These are phyloP conservation scores for Wickerhamomyces sydowiorum DNA, from an alignment of 805 yeast genomes.

Conservation along the genomic window DNA sequence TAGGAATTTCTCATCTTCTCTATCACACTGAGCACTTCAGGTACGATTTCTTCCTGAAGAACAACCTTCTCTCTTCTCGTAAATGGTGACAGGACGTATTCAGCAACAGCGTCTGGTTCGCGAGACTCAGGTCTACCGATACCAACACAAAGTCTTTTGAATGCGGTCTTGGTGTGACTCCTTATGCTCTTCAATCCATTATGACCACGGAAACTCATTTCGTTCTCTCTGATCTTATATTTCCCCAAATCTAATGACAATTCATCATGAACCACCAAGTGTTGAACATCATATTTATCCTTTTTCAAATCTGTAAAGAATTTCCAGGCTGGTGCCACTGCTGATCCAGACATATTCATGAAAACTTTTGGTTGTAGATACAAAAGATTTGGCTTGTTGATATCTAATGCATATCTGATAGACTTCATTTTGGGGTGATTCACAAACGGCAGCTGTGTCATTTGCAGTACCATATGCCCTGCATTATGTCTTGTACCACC, in stretches of 20 bases:
- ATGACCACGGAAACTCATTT: conserved; percentile 72
- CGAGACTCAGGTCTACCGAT: conserved; percentile 60
- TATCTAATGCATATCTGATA: conserved; percentile 15
- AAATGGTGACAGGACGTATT: conserved; percentile 59
- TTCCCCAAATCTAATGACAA: conserved; percentile 61
- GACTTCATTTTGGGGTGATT: conserved; percentile 3
- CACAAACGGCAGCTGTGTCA: conserved; percentile 11
- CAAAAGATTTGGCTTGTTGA: conserved; percentile 26
- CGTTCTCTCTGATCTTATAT: conserved; percentile 53
- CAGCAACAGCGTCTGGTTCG: conserved; percentile 37
- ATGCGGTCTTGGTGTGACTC: conserved; percentile 38
- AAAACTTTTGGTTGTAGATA: conserved; percentile 47
- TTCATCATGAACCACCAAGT: conserved; percentile 77
- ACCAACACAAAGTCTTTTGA: conserved; percentile 69
- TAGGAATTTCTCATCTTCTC: too few relatives aligned
- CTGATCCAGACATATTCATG: conserved; percentile 72
- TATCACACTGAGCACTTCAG: conserved; percentile 32
- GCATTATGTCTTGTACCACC: conserved; percentile 69
- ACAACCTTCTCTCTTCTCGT: conserved; percentile 35
- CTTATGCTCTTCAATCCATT: conserved; percentile 70
- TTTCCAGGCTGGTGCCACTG: conserved; percentile 45
- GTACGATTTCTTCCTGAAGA: conserved; percentile 35
- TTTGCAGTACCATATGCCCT: conserved; percentile 55
- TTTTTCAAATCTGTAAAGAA: conserved; percentile 21
- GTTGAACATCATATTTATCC: conserved; percentile 27